Evolutionary conservation across 2,329 filamentous ascomycete genomes (phyloP), one percentile per base, ranked within the genome.

Genomic region (Botrytis deweyae): DNA sequence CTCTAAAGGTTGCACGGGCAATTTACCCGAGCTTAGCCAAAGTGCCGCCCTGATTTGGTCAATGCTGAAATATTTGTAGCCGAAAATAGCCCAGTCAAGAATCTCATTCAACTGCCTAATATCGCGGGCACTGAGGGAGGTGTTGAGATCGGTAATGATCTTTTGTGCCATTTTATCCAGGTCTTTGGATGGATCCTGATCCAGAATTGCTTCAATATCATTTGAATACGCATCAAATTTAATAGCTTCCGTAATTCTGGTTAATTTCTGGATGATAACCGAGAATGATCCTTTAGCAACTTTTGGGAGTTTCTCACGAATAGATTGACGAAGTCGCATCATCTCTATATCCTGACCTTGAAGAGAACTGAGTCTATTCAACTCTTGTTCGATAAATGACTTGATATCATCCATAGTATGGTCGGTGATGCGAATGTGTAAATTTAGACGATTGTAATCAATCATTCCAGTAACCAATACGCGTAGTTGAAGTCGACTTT

Each of bases 391-490:
- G 12, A 52, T 52, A 6, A n/a, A 52, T 1, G 4, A 52, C 0
- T 52, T 52, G 25, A n/a, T 52, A 1, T 52, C 49, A n/a, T 52
- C 49, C 7, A 1, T 3, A 12, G 49, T 52, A 52, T 7, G 0
- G 0, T n/a, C 0, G 12, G 5, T 16, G 10, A 52, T 14, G 3
- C 1, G 0, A 49, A 12, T 49, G 1, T 1, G 0, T 4, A 25
- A 12, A 49, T 25, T 4, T 0, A 1, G 0, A 49, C 0, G 4
- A 0, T 9, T 22, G 20, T 4, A 0, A 25, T 10, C 0, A 22
- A 1, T 3, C 4, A 4, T 25, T 52, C 10, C 25, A 0, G 49
- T n/a, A 0, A 52, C 25, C 49, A 16, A 52, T 25, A 52, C 16
- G 0, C 1, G 22, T n/a, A 52, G 10, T 52, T n/a, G 49, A n/a